Evolutionary conservation across 2,329 filamentous ascomycete genomes (phyloP).

Genomic region (Anthostomella pinea): DNA sequence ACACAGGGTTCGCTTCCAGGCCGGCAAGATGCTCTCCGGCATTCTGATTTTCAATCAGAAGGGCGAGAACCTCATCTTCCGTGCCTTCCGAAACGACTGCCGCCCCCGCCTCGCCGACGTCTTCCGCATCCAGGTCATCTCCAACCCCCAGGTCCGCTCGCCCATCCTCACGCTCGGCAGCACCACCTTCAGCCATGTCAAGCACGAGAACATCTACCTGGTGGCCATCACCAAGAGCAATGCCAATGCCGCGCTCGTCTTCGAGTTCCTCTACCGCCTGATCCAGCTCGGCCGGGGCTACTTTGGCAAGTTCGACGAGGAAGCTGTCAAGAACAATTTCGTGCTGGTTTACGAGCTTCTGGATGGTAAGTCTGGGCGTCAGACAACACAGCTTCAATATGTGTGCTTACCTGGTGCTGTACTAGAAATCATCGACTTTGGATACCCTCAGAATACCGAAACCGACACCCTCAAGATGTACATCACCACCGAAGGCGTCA

Average conservation of each 20-base stretch:
- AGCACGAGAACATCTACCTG: constrained; percentile 98
- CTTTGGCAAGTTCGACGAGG: constrained; percentile 98
- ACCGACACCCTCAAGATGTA: constrained; percentile 99
- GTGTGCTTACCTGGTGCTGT: not conserved
- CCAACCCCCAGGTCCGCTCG: constrained; percentile 94
- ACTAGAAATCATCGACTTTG: constrained; percentile 95
- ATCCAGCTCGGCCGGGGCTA: constrained; percentile 90
- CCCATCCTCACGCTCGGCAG: constrained; percentile 95
- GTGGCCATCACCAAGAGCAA: constrained; percentile 99
- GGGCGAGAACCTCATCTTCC: constrained; percentile 99
- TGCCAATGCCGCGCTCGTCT: constrained; percentile 95
- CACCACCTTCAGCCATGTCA: constrained; percentile 99
- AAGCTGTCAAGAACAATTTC: constrained; percentile 99
- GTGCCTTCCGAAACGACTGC: constrained; percentile 97
- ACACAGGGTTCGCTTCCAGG: constrained; percentile 11
- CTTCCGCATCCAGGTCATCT: constrained; percentile 99
- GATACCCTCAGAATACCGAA: constrained; percentile 98
- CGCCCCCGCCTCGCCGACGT: constrained; percentile 96
- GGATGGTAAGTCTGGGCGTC: constrained; percentile 65
- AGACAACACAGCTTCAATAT: not conserved
- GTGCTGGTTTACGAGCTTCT: constrained; percentile 96
- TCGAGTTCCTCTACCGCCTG: constrained; percentile 94
- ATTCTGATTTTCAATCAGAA: constrained; percentile 99
- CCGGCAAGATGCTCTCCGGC: constrained; percentile 80
- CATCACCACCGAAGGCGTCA: constrained; percentile 98